These are phyloP conservation scores for Lithospermum erythrorhizon DNA, from an alignment of 257 asterid genomes.

Conservation along the genomic window DNA sequence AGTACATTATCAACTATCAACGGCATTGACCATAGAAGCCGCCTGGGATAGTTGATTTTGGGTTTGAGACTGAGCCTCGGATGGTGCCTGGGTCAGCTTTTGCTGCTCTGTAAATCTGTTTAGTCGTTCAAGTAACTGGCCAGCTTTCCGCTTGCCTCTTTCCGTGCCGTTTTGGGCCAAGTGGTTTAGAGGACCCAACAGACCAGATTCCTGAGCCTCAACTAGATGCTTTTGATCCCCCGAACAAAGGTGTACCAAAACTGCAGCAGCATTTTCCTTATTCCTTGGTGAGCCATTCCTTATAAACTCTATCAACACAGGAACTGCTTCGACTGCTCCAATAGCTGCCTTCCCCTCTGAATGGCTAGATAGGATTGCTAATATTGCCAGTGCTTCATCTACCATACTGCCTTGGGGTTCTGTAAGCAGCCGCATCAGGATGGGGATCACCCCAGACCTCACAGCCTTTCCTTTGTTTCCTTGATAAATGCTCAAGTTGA, in stretches of 20 bases:
- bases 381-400: constrained; percentile 81
- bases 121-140: constrained; percentile 72
- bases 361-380: constrained; percentile 82
- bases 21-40: constrained; percentile 33
- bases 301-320: constrained; percentile 59
- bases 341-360: constrained; percentile 70
- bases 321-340: constrained; percentile 76
- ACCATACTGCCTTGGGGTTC: constrained; percentile 80
- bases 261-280: constrained; percentile 84
- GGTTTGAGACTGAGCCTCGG: constrained; percentile 32
- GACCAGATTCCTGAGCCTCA: constrained; percentile 65
- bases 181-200: constrained; percentile 56
- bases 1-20: constrained; percentile 28
- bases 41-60: constrained; percentile 24
- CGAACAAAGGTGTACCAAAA: constrained; percentile 74
- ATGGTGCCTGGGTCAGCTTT: constrained; percentile 42
- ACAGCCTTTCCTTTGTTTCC: constrained; percentile 94
- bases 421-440: constrained; percentile 65
- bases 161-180: constrained; percentile 76
- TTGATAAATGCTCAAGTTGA: constrained; percentile 88
- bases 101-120: constrained; percentile 62
- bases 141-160: constrained; percentile 78
- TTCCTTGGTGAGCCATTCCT: constrained; percentile 72
- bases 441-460: constrained; percentile 79
- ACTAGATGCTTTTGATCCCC: constrained; percentile 62